phyloP scores from a whole-genome alignment of 306 rosid genomes.

The Quercus berberidifolia region DNA sequence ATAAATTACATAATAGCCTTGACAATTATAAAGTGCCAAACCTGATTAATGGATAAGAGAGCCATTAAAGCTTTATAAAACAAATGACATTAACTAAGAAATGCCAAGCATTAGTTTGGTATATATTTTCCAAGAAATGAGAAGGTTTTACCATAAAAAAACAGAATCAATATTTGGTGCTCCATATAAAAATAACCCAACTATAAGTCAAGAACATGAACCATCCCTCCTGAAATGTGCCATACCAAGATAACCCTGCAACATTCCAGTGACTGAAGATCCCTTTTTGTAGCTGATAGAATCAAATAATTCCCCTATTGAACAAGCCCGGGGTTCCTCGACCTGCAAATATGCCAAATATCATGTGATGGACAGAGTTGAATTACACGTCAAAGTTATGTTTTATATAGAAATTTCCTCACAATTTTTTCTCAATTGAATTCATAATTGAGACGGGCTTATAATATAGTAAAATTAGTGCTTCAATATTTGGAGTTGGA shows the following conservation, averaged over 20 bases:
- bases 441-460: not conserved
- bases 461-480: not conserved
- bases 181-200: not conserved
- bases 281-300: constrained; percentile 40
- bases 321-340: constrained; percentile 44
- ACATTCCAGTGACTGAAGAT: constrained; percentile 31
- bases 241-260: constrained; percentile 55
- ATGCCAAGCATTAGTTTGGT: not conserved
- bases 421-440: not conserved
- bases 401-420: not conserved
- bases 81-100: not conserved
- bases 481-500: not conserved
- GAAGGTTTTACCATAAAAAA: not conserved
- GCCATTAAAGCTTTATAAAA: not conserved
- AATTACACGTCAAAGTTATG: not conserved
- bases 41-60: too few species aligned
- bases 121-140: not conserved
- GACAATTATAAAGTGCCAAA: too few species aligned
- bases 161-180: not conserved
- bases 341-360: constrained; percentile 39
- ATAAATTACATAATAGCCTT: too few species aligned
- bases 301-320: constrained; percentile 47
- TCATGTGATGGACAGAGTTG: not conserved
- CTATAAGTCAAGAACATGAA: not conserved
- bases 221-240: constrained; percentile 39